These are phyloP conservation scores for Maudiozyma serrabonitensis DNA, from an alignment of 805 yeast species.

Conservation along the genomic window DNA sequence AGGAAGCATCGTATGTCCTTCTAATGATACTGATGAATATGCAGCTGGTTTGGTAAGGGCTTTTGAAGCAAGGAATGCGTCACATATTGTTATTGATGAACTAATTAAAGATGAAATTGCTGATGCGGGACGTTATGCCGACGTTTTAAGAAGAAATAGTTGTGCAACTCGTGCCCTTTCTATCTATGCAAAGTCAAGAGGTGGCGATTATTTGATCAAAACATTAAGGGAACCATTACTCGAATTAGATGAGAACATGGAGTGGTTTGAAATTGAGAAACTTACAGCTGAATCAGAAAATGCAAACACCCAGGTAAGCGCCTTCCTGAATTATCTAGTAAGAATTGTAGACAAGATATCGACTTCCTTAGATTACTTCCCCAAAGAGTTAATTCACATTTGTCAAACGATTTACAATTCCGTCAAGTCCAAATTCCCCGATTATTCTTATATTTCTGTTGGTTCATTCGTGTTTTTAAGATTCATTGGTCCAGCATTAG, in stretches of 20 bases:
- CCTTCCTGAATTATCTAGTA: conserved; percentile 45
- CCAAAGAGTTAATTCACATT: conserved; percentile 58
- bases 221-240: conserved; percentile 47
- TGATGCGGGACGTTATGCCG: conserved; percentile 49
- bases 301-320: conserved; percentile 31
- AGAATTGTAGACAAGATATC: conserved; percentile 48
- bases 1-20: conserved; percentile 50
- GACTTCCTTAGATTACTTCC: conserved; percentile 45
- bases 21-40: conserved; percentile 56
- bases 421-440: conserved; percentile 50
- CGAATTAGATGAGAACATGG: conserved; percentile 39
- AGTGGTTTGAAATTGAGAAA: conserved; percentile 56
- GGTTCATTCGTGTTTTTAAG: conserved; percentile 79
- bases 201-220: conserved; percentile 42
- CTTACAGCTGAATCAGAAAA: conserved; percentile 28
- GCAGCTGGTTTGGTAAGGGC: conserved; percentile 52
- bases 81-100: conserved; percentile 38
- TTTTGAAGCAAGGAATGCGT: conserved; percentile 34
- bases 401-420: conserved; percentile 52
- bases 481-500: conserved; percentile 77
- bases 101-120: conserved; percentile 52
- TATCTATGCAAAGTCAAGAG: conserved; percentile 54
- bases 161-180: conserved; percentile 68
- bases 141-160: conserved; percentile 67
- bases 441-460: conserved; percentile 55